These are phyloP conservation scores for Akanthomyces muscarius DNA, from an alignment of 2,329 filamentous ascomycete species.

Conservation along the genomic window DNA sequence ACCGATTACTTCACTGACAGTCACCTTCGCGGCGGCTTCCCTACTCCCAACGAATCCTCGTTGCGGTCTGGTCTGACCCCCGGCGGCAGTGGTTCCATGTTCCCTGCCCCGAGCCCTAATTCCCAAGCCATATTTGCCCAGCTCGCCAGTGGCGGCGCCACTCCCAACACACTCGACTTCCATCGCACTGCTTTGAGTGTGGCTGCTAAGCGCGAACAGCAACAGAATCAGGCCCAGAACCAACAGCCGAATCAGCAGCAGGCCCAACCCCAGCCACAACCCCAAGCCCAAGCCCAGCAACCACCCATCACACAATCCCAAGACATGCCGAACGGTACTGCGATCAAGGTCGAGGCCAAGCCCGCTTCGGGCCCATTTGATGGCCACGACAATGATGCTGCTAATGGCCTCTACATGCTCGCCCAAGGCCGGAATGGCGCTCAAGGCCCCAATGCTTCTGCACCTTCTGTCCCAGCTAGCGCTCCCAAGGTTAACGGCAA, in stretches of 20 bases:
- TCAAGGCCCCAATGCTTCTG: constrained; percentile 39
- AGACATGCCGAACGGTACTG: constrained; percentile 41
- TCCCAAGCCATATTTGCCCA: constrained; percentile 78
- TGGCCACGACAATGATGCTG: constrained; percentile 90
- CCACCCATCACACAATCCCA: constrained; percentile 52
- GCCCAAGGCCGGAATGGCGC: constrained; percentile 68
- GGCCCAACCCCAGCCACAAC: constrained; percentile 18
- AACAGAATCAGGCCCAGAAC: constrained; percentile 31
- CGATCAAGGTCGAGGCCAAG: constrained; percentile 47
- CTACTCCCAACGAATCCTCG: constrained; percentile 94
- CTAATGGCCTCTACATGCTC: constrained; percentile 88
- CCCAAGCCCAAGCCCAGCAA: constrained; percentile 9
- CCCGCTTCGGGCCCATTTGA: constrained; percentile 65
- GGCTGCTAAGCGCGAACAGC: constrained; percentile 56
- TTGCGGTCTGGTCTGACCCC: constrained; percentile 87
- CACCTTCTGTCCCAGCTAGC: constrained; percentile 41
- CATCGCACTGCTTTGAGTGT: constrained; percentile 87
- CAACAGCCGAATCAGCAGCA: constrained; percentile 24
- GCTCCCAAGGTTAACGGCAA: constrained; percentile 43
- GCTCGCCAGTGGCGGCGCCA: constrained; percentile 75
- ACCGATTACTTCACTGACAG: constrained; percentile 87
- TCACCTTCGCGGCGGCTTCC: constrained; percentile 76
- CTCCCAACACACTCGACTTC: constrained; percentile 88
- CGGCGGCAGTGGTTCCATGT: constrained; percentile 95
- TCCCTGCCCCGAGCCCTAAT: constrained; percentile 84